Evolutionary conservation across 148 eudicot genomes (phyloP).

Genomic region (Spergularia bocconei): DNA sequence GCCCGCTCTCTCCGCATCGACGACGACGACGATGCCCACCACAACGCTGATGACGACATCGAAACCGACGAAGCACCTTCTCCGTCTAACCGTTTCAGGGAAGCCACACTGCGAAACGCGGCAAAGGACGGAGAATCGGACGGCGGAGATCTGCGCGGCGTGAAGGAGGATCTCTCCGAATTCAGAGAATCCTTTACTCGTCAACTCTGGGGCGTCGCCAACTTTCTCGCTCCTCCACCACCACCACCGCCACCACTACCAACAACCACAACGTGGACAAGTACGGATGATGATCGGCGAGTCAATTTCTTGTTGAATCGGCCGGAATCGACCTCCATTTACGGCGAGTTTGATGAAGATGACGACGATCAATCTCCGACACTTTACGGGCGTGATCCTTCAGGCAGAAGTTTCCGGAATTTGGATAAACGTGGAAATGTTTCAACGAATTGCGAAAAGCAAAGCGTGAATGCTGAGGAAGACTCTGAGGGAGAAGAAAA

Average conservation of each 20-base stretch:
- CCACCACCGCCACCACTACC: constrained; percentile 68
- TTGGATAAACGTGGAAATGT: not conserved
- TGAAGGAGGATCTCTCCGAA: constrained; percentile 69
- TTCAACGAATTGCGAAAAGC: constrained; percentile 1
- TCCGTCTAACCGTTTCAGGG: not conserved
- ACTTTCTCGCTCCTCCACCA: constrained; percentile 79
- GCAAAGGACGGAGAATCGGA: constrained; percentile 16
- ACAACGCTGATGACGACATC: constrained; percentile 15
- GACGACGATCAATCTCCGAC: constrained; percentile 18
- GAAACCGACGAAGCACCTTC: not conserved
- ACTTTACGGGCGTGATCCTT: constrained; percentile 2
- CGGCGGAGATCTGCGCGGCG: constrained; percentile 42
- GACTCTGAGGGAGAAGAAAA: not conserved
- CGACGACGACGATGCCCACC: constrained; percentile 30
- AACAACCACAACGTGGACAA: constrained; percentile 9
- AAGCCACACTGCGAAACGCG: not conserved
- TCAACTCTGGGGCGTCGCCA: constrained; percentile 81
- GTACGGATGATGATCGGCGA: constrained; percentile 4
- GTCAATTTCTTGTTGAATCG: constrained; percentile 15
- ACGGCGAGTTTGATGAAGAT: constrained; percentile 13
- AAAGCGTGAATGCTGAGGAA: not conserved
- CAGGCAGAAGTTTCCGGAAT: not conserved
- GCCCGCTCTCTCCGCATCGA: constrained; percentile 71
- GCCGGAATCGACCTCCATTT: constrained; percentile 18
- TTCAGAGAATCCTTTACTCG: constrained; percentile 65